Base-by-base conservation (phyloP, 768 basidiomycete genomes). In the Chalciporus piperatus region DNA sequence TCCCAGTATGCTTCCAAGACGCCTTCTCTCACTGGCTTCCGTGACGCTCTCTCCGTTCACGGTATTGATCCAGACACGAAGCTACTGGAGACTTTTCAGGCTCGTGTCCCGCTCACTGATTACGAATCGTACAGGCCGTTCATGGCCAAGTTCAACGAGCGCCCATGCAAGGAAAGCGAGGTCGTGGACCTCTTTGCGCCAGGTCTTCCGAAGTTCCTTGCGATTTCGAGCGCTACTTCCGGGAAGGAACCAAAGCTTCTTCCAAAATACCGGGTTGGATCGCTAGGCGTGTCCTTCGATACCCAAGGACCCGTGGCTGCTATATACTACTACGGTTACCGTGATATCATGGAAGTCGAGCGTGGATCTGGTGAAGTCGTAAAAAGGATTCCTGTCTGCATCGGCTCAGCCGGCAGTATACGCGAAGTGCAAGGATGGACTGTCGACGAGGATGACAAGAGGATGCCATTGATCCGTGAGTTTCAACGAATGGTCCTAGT, bases 171-270 rank as follows among this genome's bases (percentile, higher is more conserved):
- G 32, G 57, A 55, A 45, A 44, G 45, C 14, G 48, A 41, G 4
- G 35, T 61, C 32, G 41, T 40, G 8, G 47, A 61, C 28, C 32
- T 62, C 23, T 42, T 62, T 23, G 51, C 57, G n/a, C 60, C 54
- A 0, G 55, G 58, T 11, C 25, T 63, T 6, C 58, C 61, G 10
- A 39, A 32, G n/a, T 55, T n/a, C 19, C 12, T 63, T 0, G 23
- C 23, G 28, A 17, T 51, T n/a, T 60, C 56, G 6, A 58, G 61
- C 47, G 44, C 53, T 4, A 60, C 59, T 13, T 58, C 54, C 0
- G 56, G 58, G 1, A 54, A 47, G 32, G 52, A 35, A 20, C 50
- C 55, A 1, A 60, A 63, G 22, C 5, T 38, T 2, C 50, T 60
- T 27, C 22, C 50, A 51, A 12, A 30, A 33, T 20, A 7, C 22